phyloP scores from a whole-genome alignment of 495 filamentous ascomycete genomes.

The Penicillium coffeae region DNA sequence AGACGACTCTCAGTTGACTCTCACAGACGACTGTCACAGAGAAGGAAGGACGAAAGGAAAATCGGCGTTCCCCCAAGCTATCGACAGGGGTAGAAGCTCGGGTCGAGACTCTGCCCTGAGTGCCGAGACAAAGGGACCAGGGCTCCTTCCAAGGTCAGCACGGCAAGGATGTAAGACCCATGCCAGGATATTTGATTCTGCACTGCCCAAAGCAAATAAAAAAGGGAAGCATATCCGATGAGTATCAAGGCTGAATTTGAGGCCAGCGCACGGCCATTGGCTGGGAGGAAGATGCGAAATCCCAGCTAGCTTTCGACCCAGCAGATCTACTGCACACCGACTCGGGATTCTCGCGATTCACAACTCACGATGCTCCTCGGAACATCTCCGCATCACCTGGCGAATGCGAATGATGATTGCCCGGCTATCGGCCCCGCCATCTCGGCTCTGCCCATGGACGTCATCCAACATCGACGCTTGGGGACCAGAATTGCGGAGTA shows the following conservation, averaged over 20 bases:
- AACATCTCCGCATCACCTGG: neutral
- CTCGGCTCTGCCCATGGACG: constrained; percentile 1
- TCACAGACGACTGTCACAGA: too few relatives aligned
- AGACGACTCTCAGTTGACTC: too few relatives aligned
- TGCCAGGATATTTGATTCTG: neutral
- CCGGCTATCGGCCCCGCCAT: constrained; percentile 1
- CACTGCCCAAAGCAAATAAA: neutral
- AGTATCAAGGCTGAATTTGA: too few relatives aligned
- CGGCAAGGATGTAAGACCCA: neutral
- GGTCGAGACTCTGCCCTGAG: too few relatives aligned
- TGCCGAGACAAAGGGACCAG: too few relatives aligned
- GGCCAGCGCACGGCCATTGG: too few relatives aligned
- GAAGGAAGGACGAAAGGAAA: neutral
- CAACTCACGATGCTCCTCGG: too few relatives aligned
- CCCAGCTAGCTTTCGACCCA: too few relatives aligned
- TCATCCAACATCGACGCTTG: neutral
- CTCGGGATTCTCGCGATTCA: too few relatives aligned
- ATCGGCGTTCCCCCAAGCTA: neutral
- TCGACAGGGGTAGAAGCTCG: neutral
- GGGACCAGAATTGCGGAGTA: neutral
- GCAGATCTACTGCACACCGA: neutral
- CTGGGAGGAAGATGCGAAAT: too few relatives aligned
- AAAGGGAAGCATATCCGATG: too few relatives aligned
- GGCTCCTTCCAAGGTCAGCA: neutral
- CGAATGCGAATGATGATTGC: neutral